A percentile compares a stretch with the other conserved stretches of the same genome.
These are phyloP conservation scores for Spathaspora girioi DNA, from an alignment of 805 yeast species.

Conservation along the genomic window DNA sequence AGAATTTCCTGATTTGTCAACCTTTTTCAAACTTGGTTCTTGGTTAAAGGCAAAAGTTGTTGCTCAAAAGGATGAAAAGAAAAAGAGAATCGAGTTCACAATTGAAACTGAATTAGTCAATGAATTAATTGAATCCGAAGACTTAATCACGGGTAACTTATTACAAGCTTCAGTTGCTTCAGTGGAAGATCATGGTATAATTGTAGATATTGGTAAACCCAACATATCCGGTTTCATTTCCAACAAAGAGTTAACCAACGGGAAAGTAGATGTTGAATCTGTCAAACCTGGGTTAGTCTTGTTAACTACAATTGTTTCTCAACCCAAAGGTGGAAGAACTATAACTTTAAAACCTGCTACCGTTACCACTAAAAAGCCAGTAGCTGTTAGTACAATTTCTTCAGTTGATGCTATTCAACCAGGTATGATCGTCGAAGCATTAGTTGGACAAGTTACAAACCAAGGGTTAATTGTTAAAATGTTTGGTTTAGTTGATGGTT, in stretches of 20 bases:
- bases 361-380: conserved; percentile 37
- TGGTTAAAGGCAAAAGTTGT: conserved; percentile 84
- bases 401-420: conserved; percentile 82
- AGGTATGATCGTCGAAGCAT: conserved; percentile 75
- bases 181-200: conserved; percentile 89
- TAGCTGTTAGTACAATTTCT: conserved; percentile 52
- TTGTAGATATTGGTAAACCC: conserved; percentile 63
- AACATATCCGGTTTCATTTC: conserved; percentile 70
- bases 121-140: conserved; percentile 56
- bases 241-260: conserved; percentile 56
- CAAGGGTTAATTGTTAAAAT: conserved; percentile 71
- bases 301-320: conserved; percentile 49
- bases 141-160: conserved; percentile 55
- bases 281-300: conserved; percentile 65
- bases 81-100: conserved; percentile 65
- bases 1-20: conserved; percentile 54
- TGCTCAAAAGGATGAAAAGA: conserved; percentile 42
- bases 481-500: conserved; percentile 71
- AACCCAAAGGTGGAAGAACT: conserved; percentile 46
- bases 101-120: conserved; percentile 76
- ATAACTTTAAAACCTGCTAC: conserved; percentile 50
- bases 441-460: conserved; percentile 53
- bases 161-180: conserved; percentile 77
- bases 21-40: conserved; percentile 67
- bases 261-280: conserved; percentile 25